Evolutionary conservation across 2,329 filamentous ascomycete genomes (phyloP).

Genomic region (Dactylellina leptospora): DNA sequence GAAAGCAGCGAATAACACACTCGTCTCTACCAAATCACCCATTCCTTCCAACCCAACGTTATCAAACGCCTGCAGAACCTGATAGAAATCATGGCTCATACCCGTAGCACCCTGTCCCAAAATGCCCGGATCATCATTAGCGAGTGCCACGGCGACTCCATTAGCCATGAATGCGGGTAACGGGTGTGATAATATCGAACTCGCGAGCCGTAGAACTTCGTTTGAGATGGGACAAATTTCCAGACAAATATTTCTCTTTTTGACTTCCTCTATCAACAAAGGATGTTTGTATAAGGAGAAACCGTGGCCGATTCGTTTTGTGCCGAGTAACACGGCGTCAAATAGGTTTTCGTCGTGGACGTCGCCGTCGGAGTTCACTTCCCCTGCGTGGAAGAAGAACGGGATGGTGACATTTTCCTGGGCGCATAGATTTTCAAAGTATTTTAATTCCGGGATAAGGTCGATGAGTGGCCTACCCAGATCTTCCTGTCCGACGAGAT

Average conservation of each 20-base stretch:
- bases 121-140: slow-evolving; percentile 90
- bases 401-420: slow-evolving; percentile 82
- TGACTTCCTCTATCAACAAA: slow-evolving; percentile 84
- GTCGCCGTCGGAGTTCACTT: slow-evolving; percentile 81
- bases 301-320: slow-evolving; percentile 86
- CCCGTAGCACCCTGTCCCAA: slow-evolving; percentile 82
- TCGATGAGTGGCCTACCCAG: slow-evolving; percentile 77
- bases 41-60: slow-evolving; percentile 88
- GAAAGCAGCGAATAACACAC: slow-evolving; percentile 86
- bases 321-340: slow-evolving; percentile 86
- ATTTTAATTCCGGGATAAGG: slow-evolving; percentile 84
- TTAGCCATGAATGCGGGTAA: slow-evolving; percentile 84
- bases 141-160: slow-evolving; percentile 82
- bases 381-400: slow-evolving; percentile 95
- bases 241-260: slow-evolving; percentile 84
- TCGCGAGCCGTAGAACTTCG: slow-evolving; percentile 81
- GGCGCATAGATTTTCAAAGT: slow-evolving; percentile 87
- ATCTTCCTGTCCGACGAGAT: slow-evolving; percentile 89
- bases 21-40: slow-evolving; percentile 89
- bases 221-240: slow-evolving; percentile 93
- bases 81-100: slow-evolving; percentile 94
- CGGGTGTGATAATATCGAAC: slow-evolving; percentile 78
- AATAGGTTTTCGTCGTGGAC: slow-evolving; percentile 84
- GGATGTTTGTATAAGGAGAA: slow-evolving; percentile 93
- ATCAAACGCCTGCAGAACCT: slow-evolving; percentile 88